phyloP scores from a whole-genome alignment of 2,329 filamentous ascomycete species.

The Scedosporium minutisporum region DNA sequence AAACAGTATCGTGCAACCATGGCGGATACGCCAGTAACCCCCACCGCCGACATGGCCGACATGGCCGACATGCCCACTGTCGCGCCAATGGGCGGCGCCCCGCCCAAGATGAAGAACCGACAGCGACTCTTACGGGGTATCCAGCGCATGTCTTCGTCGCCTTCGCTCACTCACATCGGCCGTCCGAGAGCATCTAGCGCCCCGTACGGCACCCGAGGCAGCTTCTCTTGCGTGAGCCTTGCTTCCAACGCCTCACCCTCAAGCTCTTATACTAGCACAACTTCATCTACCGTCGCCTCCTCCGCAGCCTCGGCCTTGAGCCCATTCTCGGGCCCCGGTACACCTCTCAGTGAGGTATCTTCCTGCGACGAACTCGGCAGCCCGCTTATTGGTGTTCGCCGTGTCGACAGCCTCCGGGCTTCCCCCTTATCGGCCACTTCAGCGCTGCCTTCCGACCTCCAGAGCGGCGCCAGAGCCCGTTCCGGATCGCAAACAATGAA shows the following conservation, averaged over 20 bases:
- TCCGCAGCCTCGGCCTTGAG: conserved; percentile 26
- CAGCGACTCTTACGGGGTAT: conserved; percentile 63
- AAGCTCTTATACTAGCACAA: conserved; percentile 20
- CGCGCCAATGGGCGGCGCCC: not conserved
- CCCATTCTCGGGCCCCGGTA: conserved; percentile 18
- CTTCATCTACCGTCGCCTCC: conserved; percentile 29
- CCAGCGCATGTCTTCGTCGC: conserved; percentile 73
- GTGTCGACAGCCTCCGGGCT: conserved; percentile 19
- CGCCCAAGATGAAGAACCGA: conserved; percentile 23
- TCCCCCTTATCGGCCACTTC: conserved; percentile 36
- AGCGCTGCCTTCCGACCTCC: conserved; percentile 53
- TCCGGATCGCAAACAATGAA: not conserved
- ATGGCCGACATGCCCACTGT: not conserved
- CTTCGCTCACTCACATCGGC: conserved; percentile 55
- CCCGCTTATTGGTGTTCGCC: conserved; percentile 21
- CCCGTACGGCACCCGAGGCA: conserved; percentile 48
- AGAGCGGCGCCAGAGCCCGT: not conserved
- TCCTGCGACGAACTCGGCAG: conserved; percentile 31
- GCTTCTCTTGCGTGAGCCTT: conserved; percentile 46
- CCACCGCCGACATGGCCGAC: not conserved
- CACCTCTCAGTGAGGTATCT: conserved; percentile 29
- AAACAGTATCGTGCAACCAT: not conserved
- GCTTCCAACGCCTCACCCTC: conserved; percentile 25
- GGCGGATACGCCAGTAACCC: conserved; percentile 1
- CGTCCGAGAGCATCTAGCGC: conserved; percentile 59